Conservation (phyloP, 1,284 basidiomycete genomes). For the Leccinum variabile region DNA sequence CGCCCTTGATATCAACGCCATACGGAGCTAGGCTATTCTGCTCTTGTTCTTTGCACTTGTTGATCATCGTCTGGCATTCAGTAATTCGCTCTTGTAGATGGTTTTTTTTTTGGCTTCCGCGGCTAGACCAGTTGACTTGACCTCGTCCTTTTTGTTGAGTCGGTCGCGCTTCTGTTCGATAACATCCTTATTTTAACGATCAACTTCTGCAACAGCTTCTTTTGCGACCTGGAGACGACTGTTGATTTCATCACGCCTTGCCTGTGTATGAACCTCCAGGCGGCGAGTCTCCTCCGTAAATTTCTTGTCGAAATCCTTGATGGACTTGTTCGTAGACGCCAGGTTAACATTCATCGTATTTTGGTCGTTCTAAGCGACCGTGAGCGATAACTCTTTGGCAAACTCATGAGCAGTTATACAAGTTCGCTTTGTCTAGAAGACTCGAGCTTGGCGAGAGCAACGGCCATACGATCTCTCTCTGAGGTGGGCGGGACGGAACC, state of each 20-base stretch:
- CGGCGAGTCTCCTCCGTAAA: slow-evolving; percentile 60
- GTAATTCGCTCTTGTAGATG: slow-evolving; percentile 41
- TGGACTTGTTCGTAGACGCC: slow-evolving; percentile 41
- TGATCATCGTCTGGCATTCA: slow-evolving; percentile 48
- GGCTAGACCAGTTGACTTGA: slow-evolving; percentile 37
- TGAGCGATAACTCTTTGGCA: slow-evolving; percentile 49
- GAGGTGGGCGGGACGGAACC: slow-evolving; percentile 70
- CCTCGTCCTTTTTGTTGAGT: slow-evolving; percentile 32
- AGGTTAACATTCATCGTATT: slow-evolving; percentile 49
- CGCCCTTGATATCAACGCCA: slow-evolving; percentile 59
- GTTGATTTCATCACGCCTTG: slow-evolving; percentile 57
- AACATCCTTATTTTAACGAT: slow-evolving; percentile 38
- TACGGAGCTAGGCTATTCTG: slow-evolving; percentile 61
- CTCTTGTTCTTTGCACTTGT: slow-evolving; percentile 46
- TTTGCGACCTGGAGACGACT: slow-evolving; percentile 49
- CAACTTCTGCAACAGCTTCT: slow-evolving; percentile 37
- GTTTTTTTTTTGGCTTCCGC: slow-evolving; percentile 36
- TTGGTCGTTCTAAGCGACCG: slow-evolving; percentile 44
- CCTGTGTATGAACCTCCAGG: slow-evolving; percentile 57
- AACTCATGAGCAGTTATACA: slow-evolving; percentile 76
- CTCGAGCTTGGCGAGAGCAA: slow-evolving; percentile 65
- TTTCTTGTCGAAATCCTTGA: slow-evolving; percentile 49
- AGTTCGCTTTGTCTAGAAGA: slow-evolving; percentile 55
- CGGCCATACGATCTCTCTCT: slow-evolving; percentile 74
- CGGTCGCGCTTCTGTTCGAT: slow-evolving; percentile 35